Conservation (phyloP, 2,329 filamentous ascomycete genomes). For the Grosmannia huntii region DNA sequence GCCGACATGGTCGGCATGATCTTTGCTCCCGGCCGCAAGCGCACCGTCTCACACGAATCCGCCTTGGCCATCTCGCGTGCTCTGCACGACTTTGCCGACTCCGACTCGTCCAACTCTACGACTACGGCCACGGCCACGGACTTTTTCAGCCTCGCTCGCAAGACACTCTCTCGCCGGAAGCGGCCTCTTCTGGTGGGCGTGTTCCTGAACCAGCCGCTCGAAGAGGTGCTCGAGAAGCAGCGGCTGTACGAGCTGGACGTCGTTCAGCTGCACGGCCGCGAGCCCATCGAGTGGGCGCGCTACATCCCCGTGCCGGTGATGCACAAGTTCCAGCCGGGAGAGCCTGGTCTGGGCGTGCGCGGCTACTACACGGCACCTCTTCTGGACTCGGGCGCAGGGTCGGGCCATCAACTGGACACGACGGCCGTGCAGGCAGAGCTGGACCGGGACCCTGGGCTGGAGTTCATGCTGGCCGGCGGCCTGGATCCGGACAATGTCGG, state of each 20-base stretch:
- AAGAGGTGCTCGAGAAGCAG: slow-evolving; percentile 69
- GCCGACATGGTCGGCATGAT: slow-evolving; percentile 93
- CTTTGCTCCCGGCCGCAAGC: slow-evolving; percentile 66
- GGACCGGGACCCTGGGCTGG: slow-evolving; percentile 54
- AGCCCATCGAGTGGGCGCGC: slow-evolving; percentile 82
- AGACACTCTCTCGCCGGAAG: slow-evolving; percentile 23
- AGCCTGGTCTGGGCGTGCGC: slow-evolving; percentile 56
- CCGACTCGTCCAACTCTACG: slow-evolving; percentile 22
- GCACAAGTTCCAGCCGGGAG: slow-evolving; percentile 65
- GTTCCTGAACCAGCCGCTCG: slow-evolving; percentile 80
- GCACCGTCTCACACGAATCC: slow-evolving; percentile 66
- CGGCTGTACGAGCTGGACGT: slow-evolving; percentile 67
- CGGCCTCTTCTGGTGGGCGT: slow-evolving; percentile 69
- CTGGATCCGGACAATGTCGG: slow-evolving; percentile 68
- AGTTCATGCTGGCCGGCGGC: slow-evolving; percentile 74
- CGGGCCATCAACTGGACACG: slow-evolving; percentile 66
- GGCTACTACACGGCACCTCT: slow-evolving; percentile 77
- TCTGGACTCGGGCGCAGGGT: slow-evolving; percentile 76
- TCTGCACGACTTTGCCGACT: slow-evolving; percentile 40
- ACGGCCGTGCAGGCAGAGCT: slow-evolving; percentile 55
- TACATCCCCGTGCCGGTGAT: slow-evolving; percentile 90
- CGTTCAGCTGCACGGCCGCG: slow-evolving; percentile 84
- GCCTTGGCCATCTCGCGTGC: slow-evolving; percentile 69
- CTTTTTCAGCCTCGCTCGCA: slow-evolving; percentile 43
- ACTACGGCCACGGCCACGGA: slow-evolving; percentile 35